These are phyloP conservation scores for Chenopodium quinoa DNA, from an alignment of 148 eudicot genomes.

Conservation along the genomic window DNA sequence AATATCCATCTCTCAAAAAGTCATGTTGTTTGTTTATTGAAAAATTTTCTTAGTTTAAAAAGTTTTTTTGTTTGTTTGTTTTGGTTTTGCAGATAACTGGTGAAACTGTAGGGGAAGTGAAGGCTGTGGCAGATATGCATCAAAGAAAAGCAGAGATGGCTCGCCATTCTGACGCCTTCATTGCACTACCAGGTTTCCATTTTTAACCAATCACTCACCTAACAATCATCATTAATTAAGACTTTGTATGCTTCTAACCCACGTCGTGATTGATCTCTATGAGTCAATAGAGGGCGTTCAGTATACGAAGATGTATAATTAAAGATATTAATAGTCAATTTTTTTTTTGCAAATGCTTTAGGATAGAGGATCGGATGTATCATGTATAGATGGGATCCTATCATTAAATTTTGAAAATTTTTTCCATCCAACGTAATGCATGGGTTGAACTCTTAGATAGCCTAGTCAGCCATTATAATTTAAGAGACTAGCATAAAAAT, in stretches of 20 bases:
- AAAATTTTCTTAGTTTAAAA: background rate
- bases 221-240: too few relatives aligned
- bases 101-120: slow-evolving; percentile 98
- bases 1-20: slow-evolving; percentile 20
- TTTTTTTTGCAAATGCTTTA: too few relatives aligned
- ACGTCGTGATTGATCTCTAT: background rate
- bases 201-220: background rate
- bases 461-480: background rate
- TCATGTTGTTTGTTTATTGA: slow-evolving; percentile 12
- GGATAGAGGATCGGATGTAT: background rate
- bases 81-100: slow-evolving; percentile 78
- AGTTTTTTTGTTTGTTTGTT: slow-evolving; percentile 1
- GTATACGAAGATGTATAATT: too few relatives aligned
- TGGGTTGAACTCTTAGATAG: background rate
- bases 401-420: background rate
- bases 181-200: slow-evolving; percentile 88
- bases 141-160: slow-evolving; percentile 99
- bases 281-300: background rate
- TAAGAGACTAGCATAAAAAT: background rate
- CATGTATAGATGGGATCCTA: background rate
- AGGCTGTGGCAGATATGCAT: slow-evolving; percentile 99
- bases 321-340: too few relatives aligned
- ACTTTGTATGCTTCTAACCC: too few relatives aligned
- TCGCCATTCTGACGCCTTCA: slow-evolving; percentile 97
- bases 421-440: background rate